Evolutionary conservation across 179 eudicot species (phyloP).

Genomic region (Gypsophila paniculata): DNA sequence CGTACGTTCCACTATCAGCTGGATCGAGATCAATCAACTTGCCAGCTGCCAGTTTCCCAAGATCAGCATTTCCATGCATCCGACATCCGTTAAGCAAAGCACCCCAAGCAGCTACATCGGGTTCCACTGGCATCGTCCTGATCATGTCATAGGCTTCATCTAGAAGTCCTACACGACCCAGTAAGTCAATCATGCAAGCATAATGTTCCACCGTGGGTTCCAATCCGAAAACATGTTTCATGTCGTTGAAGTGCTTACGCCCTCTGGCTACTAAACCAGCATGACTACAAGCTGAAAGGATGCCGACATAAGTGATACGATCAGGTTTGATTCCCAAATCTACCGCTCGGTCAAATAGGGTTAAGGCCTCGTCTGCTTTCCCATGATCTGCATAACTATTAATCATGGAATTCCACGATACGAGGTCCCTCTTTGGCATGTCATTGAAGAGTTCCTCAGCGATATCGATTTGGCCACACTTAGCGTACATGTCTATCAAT

Average conservation of each 20-base stretch:
- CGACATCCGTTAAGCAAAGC: conserved; percentile 65
- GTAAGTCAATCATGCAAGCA: conserved; percentile 67
- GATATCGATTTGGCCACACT: conserved; percentile 46
- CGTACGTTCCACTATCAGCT: conserved; percentile 61
- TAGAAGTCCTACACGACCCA: conserved; percentile 56
- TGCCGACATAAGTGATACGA: conserved; percentile 51
- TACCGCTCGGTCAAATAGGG: conserved; percentile 37
- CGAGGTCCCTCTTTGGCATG: conserved; percentile 55
- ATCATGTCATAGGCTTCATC: conserved; percentile 53
- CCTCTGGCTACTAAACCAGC: conserved; percentile 56
- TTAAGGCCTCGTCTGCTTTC: conserved; percentile 38
- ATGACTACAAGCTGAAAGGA: conserved; percentile 73
- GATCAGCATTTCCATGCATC: conserved; percentile 53
- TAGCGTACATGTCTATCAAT: conserved; percentile 47
- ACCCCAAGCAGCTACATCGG: conserved; percentile 76
- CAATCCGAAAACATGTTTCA: conserved; percentile 41
- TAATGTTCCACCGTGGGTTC: conserved; percentile 59
- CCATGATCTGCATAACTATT: conserved; percentile 51
- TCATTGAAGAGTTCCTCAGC: conserved; percentile 54
- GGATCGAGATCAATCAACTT: conserved; percentile 51
- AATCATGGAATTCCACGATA: conserved; percentile 62
- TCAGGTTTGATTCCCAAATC: conserved; percentile 48
- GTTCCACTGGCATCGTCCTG: conserved; percentile 57
- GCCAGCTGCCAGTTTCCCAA: conserved; percentile 53
- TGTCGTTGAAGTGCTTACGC: conserved; percentile 35